Conservation (phyloP, 2,329 filamentous ascomycete species). For the Diaporthe sp. region DNA sequence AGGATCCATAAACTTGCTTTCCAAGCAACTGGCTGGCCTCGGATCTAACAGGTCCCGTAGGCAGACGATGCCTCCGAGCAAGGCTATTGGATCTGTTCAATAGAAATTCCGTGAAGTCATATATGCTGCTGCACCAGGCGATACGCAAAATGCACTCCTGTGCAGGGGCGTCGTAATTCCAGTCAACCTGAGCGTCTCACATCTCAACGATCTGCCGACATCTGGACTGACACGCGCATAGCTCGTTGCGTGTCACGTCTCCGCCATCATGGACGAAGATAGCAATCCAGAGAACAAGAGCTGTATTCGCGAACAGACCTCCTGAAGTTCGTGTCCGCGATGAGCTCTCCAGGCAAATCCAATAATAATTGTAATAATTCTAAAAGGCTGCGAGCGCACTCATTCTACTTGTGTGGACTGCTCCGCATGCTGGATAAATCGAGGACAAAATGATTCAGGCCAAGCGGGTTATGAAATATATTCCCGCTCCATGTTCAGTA, state of each 20-base stretch:
- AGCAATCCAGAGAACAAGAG: background rate
- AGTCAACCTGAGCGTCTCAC: background rate
- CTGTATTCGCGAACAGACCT: background rate
- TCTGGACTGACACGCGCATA: no score
- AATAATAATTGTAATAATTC: background rate
- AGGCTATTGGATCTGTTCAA: background rate
- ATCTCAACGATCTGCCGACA: background rate
- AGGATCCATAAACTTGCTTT: background rate
- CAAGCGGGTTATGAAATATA: background rate
- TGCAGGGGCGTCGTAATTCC: background rate
- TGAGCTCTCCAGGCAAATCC: background rate
- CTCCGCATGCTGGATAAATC: background rate
- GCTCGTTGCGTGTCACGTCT: background rate
- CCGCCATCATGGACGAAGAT: no score
- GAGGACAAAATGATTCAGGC: background rate
- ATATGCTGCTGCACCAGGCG: background rate
- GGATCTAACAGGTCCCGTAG: background rate
- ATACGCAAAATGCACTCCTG: background rate
- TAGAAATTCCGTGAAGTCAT: background rate
- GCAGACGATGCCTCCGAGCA: no score
- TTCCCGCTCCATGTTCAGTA: background rate
- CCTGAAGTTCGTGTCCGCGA: background rate
- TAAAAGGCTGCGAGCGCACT: background rate
- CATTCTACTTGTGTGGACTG: background rate
- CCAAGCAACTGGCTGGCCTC: background rate